Percentiles rank a stretch among this genome's conserved stretches.
phyloP scores from a whole-genome alignment of 768 basidiomycete genomes.

The Stropharia rugosoannulata region DNA sequence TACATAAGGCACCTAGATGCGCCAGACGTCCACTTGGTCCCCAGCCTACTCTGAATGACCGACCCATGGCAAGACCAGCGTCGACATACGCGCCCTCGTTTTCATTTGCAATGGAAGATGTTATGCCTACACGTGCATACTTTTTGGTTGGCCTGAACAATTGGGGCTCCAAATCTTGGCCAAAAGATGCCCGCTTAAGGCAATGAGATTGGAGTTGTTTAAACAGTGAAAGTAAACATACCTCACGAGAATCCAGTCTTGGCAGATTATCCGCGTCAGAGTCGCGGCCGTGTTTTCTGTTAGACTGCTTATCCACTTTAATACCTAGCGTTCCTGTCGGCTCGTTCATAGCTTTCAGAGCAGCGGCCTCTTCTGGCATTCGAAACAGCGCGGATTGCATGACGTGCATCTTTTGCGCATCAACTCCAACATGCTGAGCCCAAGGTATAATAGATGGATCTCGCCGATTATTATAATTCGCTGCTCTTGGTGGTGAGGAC shows the following conservation, averaged over 20 bases:
- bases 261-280: conserved; percentile 66
- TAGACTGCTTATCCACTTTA: conserved; percentile 36
- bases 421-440: conserved; percentile 74
- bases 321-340: conserved; percentile 25
- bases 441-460: conserved; percentile 64
- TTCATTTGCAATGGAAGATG: conserved; percentile 62
- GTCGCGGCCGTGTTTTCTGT: conserved; percentile 75
- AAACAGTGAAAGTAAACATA: conserved; percentile 24
- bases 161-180: conserved; percentile 64
- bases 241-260: conserved; percentile 62
- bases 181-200: conserved; percentile 75
- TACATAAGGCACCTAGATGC: conserved; percentile 74
- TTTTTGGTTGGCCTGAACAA: conserved; percentile 76
- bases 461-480: conserved; percentile 23
- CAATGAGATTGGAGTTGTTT: not conserved
- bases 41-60: conserved; percentile 91
- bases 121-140: conserved; percentile 71
- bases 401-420: conserved; percentile 86
- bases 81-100: conserved; percentile 71
- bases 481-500: conserved; percentile 32
- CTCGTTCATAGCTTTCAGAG: conserved; percentile 53
- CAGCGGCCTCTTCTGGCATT: conserved; percentile 70
- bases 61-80: conserved; percentile 81
- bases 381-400: conserved; percentile 91
- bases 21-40: conserved; percentile 77